Base-by-base conservation (phyloP, 2,329 filamentous ascomycete species). In the Fusarium neocosmosporiellum region DNA sequence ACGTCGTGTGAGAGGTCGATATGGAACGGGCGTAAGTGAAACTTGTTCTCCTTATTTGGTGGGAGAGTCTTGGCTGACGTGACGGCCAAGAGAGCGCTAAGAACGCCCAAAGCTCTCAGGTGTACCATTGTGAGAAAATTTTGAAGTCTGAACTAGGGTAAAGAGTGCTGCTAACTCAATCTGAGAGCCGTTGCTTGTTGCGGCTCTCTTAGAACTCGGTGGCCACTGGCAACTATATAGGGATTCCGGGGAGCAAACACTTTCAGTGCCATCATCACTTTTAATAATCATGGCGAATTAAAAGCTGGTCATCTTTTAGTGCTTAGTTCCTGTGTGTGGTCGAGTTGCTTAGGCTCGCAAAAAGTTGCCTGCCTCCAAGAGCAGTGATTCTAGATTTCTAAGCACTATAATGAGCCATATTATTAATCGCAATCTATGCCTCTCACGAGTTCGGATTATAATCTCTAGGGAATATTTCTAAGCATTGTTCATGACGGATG, bases 181-280 rank as follows among this genome's bases (percentile, higher is more conserved):
- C n/a, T n/a, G n/a, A n/a, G n/a, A n/a, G n/a, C n/a, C n/a, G n/a
- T n/a, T n/a, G n/a, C n/a, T n/a, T n/a, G n/a, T n/a, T n/a, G n/a
- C n/a, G n/a, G n/a, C n/a, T n/a, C n/a, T n/a, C n/a, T n/a, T n/a
- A 53, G 7, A 33, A 29, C 11, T 20, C 6, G 48, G 48, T 4
- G 20, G n/a, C 27, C 2, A 0, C 27, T 31, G 3, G 2, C 8
- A 11, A 20, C 4, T 53, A 20, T 53, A 33, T 53, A 33, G 18
- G 3, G 20, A 31, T 33, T 20, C 6, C 0, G 0, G 31, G 20
- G 7, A 29, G 8, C 10, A 8, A n/a, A 8, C 10, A 9, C 7
- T 2, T 50, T 50, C 5, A 50, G 9, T 3, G 4, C 29, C 6
- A 29, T 13, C 5, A 0, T 0, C 29, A 24, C 0, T 1, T 16